Evolutionary conservation across 495 filamentous ascomycete genomes (phyloP).

Genomic region (Alectoria sarmentosa): DNA sequence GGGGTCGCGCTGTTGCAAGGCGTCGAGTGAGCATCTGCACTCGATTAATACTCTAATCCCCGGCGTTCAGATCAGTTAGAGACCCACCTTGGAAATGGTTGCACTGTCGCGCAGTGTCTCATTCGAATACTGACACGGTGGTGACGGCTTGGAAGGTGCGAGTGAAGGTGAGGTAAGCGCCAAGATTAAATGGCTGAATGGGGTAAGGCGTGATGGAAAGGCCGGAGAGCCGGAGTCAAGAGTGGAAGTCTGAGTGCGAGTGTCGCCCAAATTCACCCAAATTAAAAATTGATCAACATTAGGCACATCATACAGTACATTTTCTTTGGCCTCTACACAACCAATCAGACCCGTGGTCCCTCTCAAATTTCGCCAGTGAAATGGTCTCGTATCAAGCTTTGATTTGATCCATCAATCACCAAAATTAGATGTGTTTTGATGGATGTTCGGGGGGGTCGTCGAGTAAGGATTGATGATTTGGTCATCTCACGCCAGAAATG

Average conservation of each 20-base stretch:
- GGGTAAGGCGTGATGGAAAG: slow-evolving; percentile 20
- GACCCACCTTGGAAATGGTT: slow-evolving; percentile 3
- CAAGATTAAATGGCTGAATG: neutral
- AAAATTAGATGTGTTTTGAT: slow-evolving; percentile 55
- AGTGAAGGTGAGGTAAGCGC: neutral
- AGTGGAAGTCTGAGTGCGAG: slow-evolving; percentile 21
- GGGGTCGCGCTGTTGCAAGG: slow-evolving; percentile 36
- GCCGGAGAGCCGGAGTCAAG: slow-evolving; percentile 19
- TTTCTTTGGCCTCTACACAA: slow-evolving; percentile 25
- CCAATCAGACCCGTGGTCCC: slow-evolving; percentile 34
- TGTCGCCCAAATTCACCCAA: no score
- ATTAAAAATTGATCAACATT: slow-evolving; percentile 20
- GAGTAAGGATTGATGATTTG: slow-evolving; percentile 40
- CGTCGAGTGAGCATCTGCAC: slow-evolving; percentile 39
- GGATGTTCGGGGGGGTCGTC: slow-evolving; percentile 58
- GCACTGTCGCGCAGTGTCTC: slow-evolving; percentile 4
- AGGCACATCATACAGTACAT: slow-evolving; percentile 21
- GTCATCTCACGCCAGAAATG: slow-evolving; percentile 48
- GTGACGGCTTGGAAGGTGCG: neutral
- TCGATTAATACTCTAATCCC: neutral
- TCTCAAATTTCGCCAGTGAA: slow-evolving; percentile 53
- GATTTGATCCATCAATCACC: slow-evolving; percentile 57
- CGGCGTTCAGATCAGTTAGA: neutral
- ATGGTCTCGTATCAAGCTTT: slow-evolving; percentile 46
- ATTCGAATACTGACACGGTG: neutral